Evolutionary conservation across 306 rosid species (phyloP), one percentile per base, ranked within the genome.

Genomic region (Sicyos edulis): DNA sequence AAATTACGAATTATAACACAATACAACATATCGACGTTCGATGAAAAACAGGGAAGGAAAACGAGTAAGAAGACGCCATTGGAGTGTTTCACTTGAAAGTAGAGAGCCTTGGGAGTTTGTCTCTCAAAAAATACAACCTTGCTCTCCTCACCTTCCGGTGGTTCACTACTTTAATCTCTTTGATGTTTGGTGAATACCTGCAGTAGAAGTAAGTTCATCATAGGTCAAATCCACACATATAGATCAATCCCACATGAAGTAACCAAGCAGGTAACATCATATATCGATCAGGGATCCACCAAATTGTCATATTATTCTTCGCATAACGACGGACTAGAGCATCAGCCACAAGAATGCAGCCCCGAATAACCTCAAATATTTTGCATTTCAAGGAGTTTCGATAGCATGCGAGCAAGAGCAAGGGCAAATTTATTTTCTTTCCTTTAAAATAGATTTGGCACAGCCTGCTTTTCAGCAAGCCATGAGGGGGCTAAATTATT

Each of bases 141-240:
- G 99, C 99, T 78, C 96, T 86, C 82, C 99, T 80, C 51, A 93
- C 99, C 81, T 91, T 88, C 67, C 99, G 87, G 83, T 91, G 97
- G 44, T 5, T 86, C 12, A 91, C 77, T 52, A 93, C 96, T 80
- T 74, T 93, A 54, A 93, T 50, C 82, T 91, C 97, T 83, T 91
- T 93, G 75, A 93, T 88, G 83, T 87, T 91, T 62, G 97, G 99
- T 11, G 97, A 93, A 86, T 93, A 93, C 70, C 98, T 93, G 86
- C 72, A 74, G 19, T 16, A 59, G 6, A 20, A 59, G 5, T 26
- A 12, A 51, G 24, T 22, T 8, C 45, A 24, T 49, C 55, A 24
- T 70, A 70, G 74, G 11, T 70, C 2, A 20, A 21, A 29, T 24
- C 62, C 44, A 37, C 2, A 63, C 24, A 16, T 37, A 0, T 9